These are phyloP conservation scores for Ascochyta clinopodiicola DNA, from an alignment of 2,329 filamentous ascomycete species.

Conservation along the genomic window DNA sequence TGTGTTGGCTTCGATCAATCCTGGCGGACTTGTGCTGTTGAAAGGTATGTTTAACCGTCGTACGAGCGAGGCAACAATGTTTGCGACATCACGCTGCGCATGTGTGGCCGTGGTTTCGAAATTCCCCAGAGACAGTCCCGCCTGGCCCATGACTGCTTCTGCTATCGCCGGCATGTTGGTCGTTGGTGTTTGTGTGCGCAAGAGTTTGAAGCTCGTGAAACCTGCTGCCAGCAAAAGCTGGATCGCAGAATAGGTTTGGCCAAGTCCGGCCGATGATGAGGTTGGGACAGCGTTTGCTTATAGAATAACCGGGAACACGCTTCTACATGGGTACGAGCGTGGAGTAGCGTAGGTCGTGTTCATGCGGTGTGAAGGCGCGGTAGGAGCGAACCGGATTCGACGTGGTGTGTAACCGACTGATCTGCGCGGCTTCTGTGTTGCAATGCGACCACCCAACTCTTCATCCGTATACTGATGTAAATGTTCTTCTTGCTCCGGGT, in stretches of 20 bases:
- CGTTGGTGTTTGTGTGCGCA: slow-evolving; percentile 18
- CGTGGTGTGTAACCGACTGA: slow-evolving; percentile 32
- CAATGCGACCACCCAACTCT: slow-evolving; percentile 33
- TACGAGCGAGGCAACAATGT: slow-evolving; percentile 38
- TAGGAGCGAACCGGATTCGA: slow-evolving; percentile 29
- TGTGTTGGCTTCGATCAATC: slow-evolving; percentile 62
- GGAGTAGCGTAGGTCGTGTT: slow-evolving; percentile 31
- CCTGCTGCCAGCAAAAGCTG: slow-evolving; percentile 46
- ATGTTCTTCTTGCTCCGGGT: slow-evolving; percentile 1
- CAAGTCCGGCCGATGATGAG: slow-evolving; percentile 7
- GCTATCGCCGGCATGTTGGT: slow-evolving; percentile 44
- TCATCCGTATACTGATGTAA: slow-evolving; percentile 19
- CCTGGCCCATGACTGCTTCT: slow-evolving; percentile 36
- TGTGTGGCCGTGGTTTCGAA: slow-evolving; percentile 36
- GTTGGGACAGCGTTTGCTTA: slow-evolving; percentile 28
- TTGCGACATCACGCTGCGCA: slow-evolving; percentile 37
- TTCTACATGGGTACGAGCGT: slow-evolving; percentile 44
- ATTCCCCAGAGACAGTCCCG: slow-evolving; percentile 39
- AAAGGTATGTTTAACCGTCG: slow-evolving; percentile 63
- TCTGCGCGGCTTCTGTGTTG: slow-evolving; percentile 30
- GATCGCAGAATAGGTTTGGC: slow-evolving; percentile 25
- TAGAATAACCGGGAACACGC: slow-evolving; percentile 27
- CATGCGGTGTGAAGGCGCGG: slow-evolving; percentile 43
- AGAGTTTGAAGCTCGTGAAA: slow-evolving; percentile 28
- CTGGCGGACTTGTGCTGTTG: slow-evolving; percentile 62